phyloP scores from a whole-genome alignment of 2,329 filamentous ascomycete species.

The Clonostachys byssicola region DNA sequence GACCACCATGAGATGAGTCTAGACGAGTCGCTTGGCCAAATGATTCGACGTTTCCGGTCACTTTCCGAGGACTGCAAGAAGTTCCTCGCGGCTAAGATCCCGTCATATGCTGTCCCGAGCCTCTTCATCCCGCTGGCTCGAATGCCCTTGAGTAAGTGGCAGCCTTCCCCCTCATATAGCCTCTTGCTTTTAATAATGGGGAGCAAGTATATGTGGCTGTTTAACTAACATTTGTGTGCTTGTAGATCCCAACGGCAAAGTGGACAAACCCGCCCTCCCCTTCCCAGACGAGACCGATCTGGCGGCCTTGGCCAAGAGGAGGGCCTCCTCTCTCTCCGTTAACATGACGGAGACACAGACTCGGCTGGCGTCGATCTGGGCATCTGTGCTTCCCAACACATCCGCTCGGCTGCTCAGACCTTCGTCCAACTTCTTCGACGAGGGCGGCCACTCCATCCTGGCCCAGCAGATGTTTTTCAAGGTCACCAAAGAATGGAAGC shows the following conservation, averaged over 20 bases:
- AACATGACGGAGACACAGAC: conserved; percentile 25
- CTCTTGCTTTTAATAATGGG: too few species aligned
- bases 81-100: conserved; percentile 46
- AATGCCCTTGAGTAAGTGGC: conserved; percentile 50
- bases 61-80: too few species aligned
- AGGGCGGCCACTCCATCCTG: conserved; percentile 40
- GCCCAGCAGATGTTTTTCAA: conserved; percentile 70
- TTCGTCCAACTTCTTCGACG: conserved; percentile 24
- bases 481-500: conserved; percentile 28
- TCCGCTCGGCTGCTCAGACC: conserved; percentile 58
- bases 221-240: too few species aligned
- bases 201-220: too few species aligned
- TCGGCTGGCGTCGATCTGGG: conserved; percentile 58
- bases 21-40: too few species aligned
- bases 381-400: conserved; percentile 59
- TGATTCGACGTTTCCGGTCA: too few species aligned
- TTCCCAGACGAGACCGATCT: conserved; percentile 74
- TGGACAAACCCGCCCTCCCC: conserved; percentile 72
- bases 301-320: conserved; percentile 44
- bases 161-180: too few species aligned
- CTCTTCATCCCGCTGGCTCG: conserved; percentile 26
- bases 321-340: conserved; percentile 25
- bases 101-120: conserved; percentile 25
- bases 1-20: too few species aligned
- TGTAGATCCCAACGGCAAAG: conserved; percentile 69